A percentile compares a stretch with the other conserved stretches of the same genome.
Evolutionary conservation across 2,329 filamentous ascomycete genomes (phyloP).

Genomic region (Trichoderma arundinaceum): DNA sequence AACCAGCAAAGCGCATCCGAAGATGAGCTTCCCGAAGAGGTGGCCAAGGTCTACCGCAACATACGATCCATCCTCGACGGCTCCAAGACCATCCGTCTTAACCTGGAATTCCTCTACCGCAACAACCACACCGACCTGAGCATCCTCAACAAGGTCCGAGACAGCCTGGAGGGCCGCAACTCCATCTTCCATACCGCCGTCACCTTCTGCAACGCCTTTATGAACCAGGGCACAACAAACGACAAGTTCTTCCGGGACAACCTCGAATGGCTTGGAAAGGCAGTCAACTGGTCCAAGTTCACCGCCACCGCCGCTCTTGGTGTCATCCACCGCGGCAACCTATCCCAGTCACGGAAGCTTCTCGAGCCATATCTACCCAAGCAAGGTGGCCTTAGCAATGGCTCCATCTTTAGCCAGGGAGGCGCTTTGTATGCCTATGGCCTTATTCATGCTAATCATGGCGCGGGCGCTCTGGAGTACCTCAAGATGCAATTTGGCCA

Average conservation of each 20-base stretch:
- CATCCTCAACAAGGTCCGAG: conserved; percentile 94
- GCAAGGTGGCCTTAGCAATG: conserved; percentile 72
- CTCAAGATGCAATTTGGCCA: conserved; percentile 75
- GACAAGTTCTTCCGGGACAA: conserved; percentile 99
- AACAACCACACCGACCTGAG: conserved; percentile 92
- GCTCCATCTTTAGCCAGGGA: conserved; percentile 94
- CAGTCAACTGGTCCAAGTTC: conserved; percentile 99
- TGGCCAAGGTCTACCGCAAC: conserved; percentile 64
- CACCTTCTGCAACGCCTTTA: conserved; percentile 97
- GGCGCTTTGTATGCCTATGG: conserved; percentile 95
- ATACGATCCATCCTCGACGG: conserved; percentile 78
- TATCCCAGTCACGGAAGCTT: conserved; percentile 90
- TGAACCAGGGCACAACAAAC: conserved; percentile 98
- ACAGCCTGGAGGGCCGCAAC: conserved; percentile 93
- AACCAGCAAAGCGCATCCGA: conserved; percentile 63
- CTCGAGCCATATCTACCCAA: conserved; percentile 93
- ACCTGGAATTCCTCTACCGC: conserved; percentile 94
- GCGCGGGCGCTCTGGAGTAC: conserved; percentile 84
- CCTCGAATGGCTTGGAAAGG: conserved; percentile 96
- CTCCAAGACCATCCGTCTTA: conserved; percentile 90
- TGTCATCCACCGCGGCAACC: conserved; percentile 94
- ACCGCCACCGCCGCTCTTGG: conserved; percentile 94
- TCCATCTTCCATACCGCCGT: conserved; percentile 98
- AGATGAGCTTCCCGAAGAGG: conserved; percentile 56
- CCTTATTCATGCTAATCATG: conserved; percentile 96